Percentiles rank a stretch among this genome's conserved stretches.
These are phyloP conservation scores for Rheum nobile DNA, from an alignment of 148 eudicot genomes.

Conservation along the genomic window DNA sequence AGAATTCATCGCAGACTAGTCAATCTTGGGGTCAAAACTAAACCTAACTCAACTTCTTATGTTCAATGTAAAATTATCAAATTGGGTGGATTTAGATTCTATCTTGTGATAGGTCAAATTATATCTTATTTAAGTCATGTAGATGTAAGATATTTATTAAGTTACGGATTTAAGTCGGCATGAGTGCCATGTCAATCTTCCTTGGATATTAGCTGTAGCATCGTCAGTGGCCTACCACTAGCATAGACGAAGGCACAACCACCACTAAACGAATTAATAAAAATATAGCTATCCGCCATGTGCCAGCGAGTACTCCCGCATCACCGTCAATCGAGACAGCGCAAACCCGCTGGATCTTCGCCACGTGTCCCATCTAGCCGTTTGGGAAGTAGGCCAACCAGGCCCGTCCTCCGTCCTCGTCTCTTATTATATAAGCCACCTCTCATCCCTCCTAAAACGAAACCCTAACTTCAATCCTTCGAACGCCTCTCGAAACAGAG, in stretches of 20 bases:
- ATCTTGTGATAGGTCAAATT: too few relatives aligned
- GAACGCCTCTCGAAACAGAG: too few relatives aligned
- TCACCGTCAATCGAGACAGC: neutral
- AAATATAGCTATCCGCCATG: neutral
- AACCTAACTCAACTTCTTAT: too few relatives aligned
- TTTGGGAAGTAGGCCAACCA: neutral
- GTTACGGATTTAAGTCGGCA: too few relatives aligned
- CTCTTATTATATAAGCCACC: neutral
- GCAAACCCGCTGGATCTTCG: neutral
- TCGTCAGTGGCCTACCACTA: neutral
- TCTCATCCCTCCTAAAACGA: neutral
- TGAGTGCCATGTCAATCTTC: neutral
- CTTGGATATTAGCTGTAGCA: neutral
- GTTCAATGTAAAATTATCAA: too few relatives aligned
- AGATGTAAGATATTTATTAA: too few relatives aligned
- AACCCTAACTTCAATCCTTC: neutral
- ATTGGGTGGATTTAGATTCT: too few relatives aligned
- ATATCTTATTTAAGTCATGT: too few relatives aligned
- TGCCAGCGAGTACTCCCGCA: neutral
- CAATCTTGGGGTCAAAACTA: too few relatives aligned
- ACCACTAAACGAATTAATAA: neutral
- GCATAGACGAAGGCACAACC: neutral
- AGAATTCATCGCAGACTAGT: too few relatives aligned
- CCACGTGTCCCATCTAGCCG: conserved; percentile 3
- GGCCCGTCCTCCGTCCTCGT: neutral